A percentile compares a stretch with the other conserved stretches of the same genome.
Conservation (phyloP, 345 rosid genomes). For the Eutrema heterophyllum region DNA sequence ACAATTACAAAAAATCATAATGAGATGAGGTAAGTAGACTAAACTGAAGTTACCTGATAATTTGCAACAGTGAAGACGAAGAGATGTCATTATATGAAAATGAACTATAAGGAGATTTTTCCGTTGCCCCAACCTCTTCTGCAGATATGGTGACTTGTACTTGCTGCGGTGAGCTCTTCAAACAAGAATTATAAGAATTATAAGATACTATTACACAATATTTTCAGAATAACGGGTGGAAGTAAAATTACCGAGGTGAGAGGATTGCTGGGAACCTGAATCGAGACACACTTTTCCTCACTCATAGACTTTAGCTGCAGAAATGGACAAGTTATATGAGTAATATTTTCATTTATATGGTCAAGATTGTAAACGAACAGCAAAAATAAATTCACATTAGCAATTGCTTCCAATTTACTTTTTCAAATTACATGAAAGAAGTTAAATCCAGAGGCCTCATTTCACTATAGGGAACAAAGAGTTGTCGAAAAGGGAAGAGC, state of each 20-base stretch:
- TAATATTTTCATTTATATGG: neutral
- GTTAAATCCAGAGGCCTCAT: constrained; percentile 1
- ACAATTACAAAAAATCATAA: constrained; percentile 1
- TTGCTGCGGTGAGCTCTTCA: constrained; percentile 58
- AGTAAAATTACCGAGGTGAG: constrained; percentile 45
- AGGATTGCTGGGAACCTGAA: constrained; percentile 62
- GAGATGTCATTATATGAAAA: constrained; percentile 61
- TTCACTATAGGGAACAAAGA: neutral
- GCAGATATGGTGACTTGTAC: constrained; percentile 71
- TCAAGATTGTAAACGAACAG: neutral
- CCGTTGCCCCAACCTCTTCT: constrained; percentile 85
- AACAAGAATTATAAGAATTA: constrained; percentile 15
- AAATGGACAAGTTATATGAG: constrained; percentile 15
- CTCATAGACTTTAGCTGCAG: constrained; percentile 59
- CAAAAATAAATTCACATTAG: neutral
- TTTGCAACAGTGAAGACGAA: constrained; percentile 63
- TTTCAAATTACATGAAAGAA: constrained; percentile 1
- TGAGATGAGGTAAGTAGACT: constrained; percentile 22
- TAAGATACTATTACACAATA: constrained; percentile 5
- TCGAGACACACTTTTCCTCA: constrained; percentile 63
- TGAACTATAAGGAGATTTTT: constrained; percentile 75
- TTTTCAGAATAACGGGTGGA: constrained; percentile 1
- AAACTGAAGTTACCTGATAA: constrained; percentile 63
- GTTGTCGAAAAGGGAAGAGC: neutral
- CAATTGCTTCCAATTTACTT: constrained; percentile 6